These are phyloP conservation scores for Apium graveolens DNA, from an alignment of 129 eudicot genomes.

Conservation along the genomic window DNA sequence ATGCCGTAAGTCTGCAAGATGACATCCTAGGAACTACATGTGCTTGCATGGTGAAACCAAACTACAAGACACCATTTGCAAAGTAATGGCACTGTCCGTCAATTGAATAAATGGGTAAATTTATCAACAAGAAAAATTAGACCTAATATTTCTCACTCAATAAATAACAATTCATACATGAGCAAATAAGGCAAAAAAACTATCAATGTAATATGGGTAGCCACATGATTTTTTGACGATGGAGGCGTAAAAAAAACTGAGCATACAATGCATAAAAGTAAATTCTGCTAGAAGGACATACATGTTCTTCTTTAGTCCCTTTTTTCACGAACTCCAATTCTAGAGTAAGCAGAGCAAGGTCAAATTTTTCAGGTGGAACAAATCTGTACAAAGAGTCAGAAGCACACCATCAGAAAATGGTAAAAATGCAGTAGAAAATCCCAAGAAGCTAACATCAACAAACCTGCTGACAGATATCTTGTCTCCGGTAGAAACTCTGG, in stretches of 20 bases:
- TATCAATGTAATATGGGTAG: background rate
- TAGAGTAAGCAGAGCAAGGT: conserved; percentile 74
- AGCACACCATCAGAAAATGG: background rate
- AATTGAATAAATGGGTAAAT: background rate
- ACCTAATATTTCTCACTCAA: background rate
- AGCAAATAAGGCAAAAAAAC: too few relatives aligned
- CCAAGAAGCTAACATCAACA: conserved; percentile 15
- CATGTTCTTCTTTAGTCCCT: conserved; percentile 83
- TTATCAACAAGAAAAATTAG: background rate
- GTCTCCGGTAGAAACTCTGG: conserved; percentile 83
- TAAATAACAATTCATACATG: background rate
- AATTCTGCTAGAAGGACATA: conserved; percentile 3
- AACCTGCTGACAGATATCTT: conserved; percentile 59
- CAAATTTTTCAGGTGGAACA: conserved; percentile 68
- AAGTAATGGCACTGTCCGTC: background rate
- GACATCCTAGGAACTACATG: conserved; percentile 1
- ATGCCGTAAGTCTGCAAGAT: background rate
- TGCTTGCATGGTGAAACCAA: conserved; percentile 1
- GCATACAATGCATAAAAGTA: background rate
- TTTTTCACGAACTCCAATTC: conserved; percentile 84
- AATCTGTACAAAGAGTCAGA: conserved; percentile 37
- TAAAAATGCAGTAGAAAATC: conserved; percentile 6
- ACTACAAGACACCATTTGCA: background rate
- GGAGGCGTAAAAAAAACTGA: background rate
- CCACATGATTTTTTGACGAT: background rate